Base-by-base conservation (phyloP, 805 yeast genomes). In the Pichia phayaonensis region DNA sequence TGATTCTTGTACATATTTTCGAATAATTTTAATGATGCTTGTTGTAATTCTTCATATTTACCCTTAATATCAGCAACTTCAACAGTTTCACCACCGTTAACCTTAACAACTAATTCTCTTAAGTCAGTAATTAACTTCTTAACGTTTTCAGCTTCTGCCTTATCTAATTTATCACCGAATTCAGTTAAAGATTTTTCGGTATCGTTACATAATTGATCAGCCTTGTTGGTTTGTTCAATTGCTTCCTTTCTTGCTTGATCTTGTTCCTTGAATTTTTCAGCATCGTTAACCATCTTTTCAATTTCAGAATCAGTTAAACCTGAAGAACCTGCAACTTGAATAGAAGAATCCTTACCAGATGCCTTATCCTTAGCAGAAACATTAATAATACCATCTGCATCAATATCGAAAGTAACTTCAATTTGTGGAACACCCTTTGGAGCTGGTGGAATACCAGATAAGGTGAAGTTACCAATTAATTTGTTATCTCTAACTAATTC, bases 401-500 rank as follows among this genome's bases (percentile, higher is more conserved):
- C 97, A 68, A 90, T 86, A 74, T 90, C 97, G 70, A 90, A 90
- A 56, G 96, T 80, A 69, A 90, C 97, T 77, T 86, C 95, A 66
- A 86, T 86, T 76, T 86, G 95, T 59, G 95, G 95, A 60, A 86
- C 92, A 77, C 95, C 95, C 83, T 86, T 86, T 72, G 94, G 90
- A 62, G 94, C 94, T 59, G 95, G 95, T 66, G 95, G 97, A 62
- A 90, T 90, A 73, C 97, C 97, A 58, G 94, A 77, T 65, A 90
- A 80, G 56, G 95, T 90, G 76, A 90, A 90, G 86, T 90, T 90
- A 73, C 97, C 97, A 70, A 90, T 87, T 70, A 90, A 81, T 78
- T 90, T 90, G 87, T 90, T 90, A 80, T 90, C 97, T 77, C 95
- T 86, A 66, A 92, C 95, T 68, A 90, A 83, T 77, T 90, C 97